A percentile compares a stretch with the other conserved stretches of the same genome.
Conservation (phyloP, 345 rosid genomes). For the Brassica carinata region DNA sequence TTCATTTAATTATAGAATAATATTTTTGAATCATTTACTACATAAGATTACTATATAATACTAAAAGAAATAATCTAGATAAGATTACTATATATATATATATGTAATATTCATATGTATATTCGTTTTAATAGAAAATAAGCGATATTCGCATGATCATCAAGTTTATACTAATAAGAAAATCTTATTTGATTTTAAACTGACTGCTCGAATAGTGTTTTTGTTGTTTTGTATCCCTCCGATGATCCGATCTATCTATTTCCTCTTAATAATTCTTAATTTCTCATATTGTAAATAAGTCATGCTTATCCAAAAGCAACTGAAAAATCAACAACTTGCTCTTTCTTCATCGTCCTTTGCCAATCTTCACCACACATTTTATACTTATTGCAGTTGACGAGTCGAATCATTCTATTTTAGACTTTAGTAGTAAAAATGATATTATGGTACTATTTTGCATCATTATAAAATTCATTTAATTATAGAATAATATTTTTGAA, state of each 20-base stretch:
- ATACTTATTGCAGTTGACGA: background rate
- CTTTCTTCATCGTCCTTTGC: background rate
- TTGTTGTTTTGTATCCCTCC: background rate
- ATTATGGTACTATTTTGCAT: background rate
- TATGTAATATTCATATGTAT: background rate
- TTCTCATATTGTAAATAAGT: conserved; percentile 7
- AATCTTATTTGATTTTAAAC: background rate
- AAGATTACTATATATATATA: too few species aligned
- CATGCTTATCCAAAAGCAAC: background rate
- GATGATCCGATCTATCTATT: background rate
- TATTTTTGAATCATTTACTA: background rate
- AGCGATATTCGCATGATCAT: conserved; percentile 19
- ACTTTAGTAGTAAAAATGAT: background rate
- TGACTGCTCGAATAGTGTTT: conserved; percentile 19
- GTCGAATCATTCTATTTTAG: background rate
- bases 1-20: background rate
- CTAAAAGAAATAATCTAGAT: background rate
- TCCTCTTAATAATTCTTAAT: background rate
- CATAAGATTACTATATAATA: background rate
- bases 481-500: background rate
- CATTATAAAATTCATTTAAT: background rate
- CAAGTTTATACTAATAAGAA: too few species aligned
- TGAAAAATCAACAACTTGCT: background rate
- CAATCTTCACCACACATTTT: background rate
- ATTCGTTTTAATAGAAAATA: background rate